A percentile compares a stretch with the other conserved stretches of the same genome.
These are phyloP conservation scores for Backusella parvicylindrica DNA, from an alignment of 192 early-diverging fungal species.

Conservation along the genomic window DNA sequence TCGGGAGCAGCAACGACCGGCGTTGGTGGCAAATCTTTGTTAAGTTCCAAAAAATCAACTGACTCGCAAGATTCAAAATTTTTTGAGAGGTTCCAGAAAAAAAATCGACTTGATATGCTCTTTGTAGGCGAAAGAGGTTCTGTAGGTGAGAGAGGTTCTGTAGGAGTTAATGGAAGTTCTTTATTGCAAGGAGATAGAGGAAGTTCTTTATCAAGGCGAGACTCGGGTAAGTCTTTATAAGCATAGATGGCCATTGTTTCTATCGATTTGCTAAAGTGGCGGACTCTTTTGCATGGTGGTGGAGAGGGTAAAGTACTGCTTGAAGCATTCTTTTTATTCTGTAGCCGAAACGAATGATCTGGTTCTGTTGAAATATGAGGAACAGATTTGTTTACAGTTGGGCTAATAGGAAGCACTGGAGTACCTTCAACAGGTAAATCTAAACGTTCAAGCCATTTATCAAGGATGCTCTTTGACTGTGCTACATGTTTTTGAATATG, in stretches of 20 bases:
- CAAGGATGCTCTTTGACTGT: conserved; percentile 19
- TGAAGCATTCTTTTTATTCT: conserved; percentile 1
- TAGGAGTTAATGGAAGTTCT: not conserved
- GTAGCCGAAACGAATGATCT: not conserved
- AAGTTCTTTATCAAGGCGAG: not conserved
- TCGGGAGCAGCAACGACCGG: not conserved
- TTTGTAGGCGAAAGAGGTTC: not conserved
- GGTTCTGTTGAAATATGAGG: not conserved
- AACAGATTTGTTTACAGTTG: not conserved
- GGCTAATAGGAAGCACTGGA: not conserved
- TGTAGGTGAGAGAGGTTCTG: not conserved
- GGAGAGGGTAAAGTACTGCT: not conserved
- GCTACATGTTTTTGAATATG: conserved; percentile 7
- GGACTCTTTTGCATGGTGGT: not conserved
- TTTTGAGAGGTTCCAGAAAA: not conserved
- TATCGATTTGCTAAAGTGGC: not conserved
- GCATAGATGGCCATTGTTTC: not conserved
- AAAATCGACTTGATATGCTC: not conserved
- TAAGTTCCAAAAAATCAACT: not conserved
- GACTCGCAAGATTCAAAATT: not conserved
- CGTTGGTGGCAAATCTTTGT: not conserved
- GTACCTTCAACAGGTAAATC: conserved; percentile 14
- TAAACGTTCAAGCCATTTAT: conserved; percentile 34
- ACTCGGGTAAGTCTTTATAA: not conserved
- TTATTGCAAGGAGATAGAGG: not conserved